Evolutionary conservation across 345 rosid genomes (phyloP).

Genomic region (Excoecaria agallocha): DNA sequence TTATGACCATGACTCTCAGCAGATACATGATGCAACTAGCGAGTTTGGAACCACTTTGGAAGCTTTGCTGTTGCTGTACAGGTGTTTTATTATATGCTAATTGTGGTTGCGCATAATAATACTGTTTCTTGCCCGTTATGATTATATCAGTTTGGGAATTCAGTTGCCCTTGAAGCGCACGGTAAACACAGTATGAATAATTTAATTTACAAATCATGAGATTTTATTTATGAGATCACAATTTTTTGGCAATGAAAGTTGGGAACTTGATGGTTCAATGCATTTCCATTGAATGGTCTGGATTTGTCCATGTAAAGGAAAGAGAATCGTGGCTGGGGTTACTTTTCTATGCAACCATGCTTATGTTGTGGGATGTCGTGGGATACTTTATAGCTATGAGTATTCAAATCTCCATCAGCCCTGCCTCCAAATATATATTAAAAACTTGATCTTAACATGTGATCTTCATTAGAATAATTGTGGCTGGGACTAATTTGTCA

Average conservation of each 20-base stretch:
- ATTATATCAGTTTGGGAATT: neutral
- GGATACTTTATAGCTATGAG: too few relatives aligned
- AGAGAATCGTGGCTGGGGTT: neutral
- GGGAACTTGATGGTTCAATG: neutral
- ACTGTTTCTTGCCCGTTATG: neutral
- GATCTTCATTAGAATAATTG: neutral
- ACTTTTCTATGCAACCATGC: too few relatives aligned
- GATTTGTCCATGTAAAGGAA: neutral
- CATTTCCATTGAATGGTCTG: neutral
- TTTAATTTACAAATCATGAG: neutral
- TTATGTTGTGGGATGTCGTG: neutral
- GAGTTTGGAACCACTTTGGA: neutral
- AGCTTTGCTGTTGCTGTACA: conserved; percentile 1
- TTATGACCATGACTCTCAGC: neutral
- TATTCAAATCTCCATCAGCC: too few relatives aligned
- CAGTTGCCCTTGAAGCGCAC: neutral
- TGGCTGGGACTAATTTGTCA: neutral
- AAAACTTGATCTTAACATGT: neutral
- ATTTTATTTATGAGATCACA: neutral
- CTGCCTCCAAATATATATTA: too few relatives aligned
- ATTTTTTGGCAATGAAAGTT: neutral
- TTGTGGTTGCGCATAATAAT: neutral
- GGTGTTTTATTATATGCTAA: neutral
- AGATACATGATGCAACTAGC: neutral
- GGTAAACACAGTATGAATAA: neutral